Base-by-base conservation (phyloP, 2,329 filamentous ascomycete genomes). In the Microdochium bolleyi region DNA sequence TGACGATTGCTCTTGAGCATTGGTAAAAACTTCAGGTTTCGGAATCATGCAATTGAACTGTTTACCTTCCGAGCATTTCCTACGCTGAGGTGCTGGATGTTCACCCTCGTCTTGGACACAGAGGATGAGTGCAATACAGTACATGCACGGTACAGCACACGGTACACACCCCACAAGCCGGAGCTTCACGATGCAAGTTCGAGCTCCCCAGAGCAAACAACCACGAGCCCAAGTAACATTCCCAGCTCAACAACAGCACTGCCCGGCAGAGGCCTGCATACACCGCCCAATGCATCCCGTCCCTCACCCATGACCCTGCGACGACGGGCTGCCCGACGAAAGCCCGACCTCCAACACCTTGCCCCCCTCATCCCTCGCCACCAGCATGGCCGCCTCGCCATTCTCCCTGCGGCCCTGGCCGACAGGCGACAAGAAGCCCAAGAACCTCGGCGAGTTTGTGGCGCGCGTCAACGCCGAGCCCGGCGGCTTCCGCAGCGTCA, bases 401-500 rank as follows among this genome's bases (percentile, higher is more conserved):
- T 78, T 89, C 51, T 80, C 84, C 10, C 71, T 92, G 54, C 80
- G 82, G 53, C 81, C 87, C 44, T 82, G 78, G 74, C 82, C 85
- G 16, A 72, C 76, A 57, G 76, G 71, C 62, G 78, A 74, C 70
- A 80, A 73, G 63, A 76, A 73, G 62, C 76, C 79, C 30, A 81
- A 80, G 64, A 79, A 77, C 49, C 75, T 96, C n/a, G 76, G 80
- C 53, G 80, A 87, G 49, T 86, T 92, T 60, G 90, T 96, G 59
- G 74, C 79, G 54, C 89, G 92, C 59, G 86, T 96, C 62, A 88
- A 91, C 60, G 70, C 74, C 46, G 85, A 95, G 62, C 85, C 88
- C 55, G 89, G 89, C 14, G 88, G 89, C 24, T 95, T 97, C 65
- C 85, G 89, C 54, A 78, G 85, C 60, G 77, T 97, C 57, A 89